Evolutionary conservation across 495 filamentous ascomycete genomes (phyloP).

Genomic region (Pyrenopolyporus hunteri): DNA sequence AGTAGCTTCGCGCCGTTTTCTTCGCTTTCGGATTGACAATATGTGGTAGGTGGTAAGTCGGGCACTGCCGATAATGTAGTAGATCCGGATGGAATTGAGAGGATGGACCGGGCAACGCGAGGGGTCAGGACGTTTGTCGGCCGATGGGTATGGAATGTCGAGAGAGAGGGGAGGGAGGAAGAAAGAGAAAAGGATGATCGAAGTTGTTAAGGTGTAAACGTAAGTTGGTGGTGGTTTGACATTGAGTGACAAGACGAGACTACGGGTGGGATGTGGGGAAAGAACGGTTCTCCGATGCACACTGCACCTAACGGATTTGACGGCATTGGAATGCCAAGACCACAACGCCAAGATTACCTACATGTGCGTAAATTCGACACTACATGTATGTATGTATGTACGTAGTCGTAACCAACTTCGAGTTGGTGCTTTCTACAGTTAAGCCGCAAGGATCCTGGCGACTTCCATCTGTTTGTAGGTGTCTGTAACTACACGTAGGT

Average conservation of each 20-base stretch:
- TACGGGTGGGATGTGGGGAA: slow-evolving; percentile 36
- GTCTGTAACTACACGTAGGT: too few species aligned
- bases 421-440: too few species aligned
- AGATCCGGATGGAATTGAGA: slow-evolving; percentile 14
- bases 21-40: slow-evolving; percentile 33
- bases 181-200: background rate
- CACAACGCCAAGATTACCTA: too few species aligned
- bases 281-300: slow-evolving; percentile 8
- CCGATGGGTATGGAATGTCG: background rate
- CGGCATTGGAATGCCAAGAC: slow-evolving; percentile 38
- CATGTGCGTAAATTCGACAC: too few species aligned
- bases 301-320: slow-evolving; percentile 13
- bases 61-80: slow-evolving; percentile 14
- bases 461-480: too few species aligned
- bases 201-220: slow-evolving; percentile 1
- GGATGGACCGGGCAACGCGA: background rate
- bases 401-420: too few species aligned
- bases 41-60: too few species aligned
- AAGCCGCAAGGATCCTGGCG: too few species aligned
- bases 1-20: slow-evolving; percentile 33
- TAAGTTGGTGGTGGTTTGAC: slow-evolving; percentile 16
- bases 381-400: too few species aligned
- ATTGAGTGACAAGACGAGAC: slow-evolving; percentile 4
- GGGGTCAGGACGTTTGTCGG: background rate
- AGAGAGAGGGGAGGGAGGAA: slow-evolving; percentile 1